phyloP scores from a whole-genome alignment of 306 rosid species.

The Rosa lucieae region DNA sequence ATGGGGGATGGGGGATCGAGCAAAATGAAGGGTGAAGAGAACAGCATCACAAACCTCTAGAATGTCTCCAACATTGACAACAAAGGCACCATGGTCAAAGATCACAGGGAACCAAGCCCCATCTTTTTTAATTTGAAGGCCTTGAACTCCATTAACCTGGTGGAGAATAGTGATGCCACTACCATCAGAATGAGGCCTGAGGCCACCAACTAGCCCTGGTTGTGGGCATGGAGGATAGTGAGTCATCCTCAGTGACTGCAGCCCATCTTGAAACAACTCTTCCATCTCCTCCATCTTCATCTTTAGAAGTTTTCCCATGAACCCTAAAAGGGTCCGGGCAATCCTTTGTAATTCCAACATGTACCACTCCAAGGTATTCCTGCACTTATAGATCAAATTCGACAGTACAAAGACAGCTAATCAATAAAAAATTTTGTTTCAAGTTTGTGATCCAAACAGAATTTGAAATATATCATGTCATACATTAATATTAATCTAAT shows the following conservation, averaged over 20 bases:
- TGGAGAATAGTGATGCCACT: slow-evolving; percentile 64
- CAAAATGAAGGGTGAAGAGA: background rate
- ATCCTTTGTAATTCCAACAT: slow-evolving; percentile 38
- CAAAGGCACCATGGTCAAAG: slow-evolving; percentile 49
- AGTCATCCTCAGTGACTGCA: slow-evolving; percentile 70
- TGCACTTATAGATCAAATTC: slow-evolving; percentile 1
- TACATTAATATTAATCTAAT: no score
- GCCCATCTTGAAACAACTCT: slow-evolving; percentile 52
- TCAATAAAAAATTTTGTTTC: background rate
- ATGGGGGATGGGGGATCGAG: no score
- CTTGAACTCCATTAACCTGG: slow-evolving; percentile 67
- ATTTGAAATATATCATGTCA: no score
- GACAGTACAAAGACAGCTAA: background rate
- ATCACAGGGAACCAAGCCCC: slow-evolving; percentile 73
- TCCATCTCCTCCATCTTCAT: slow-evolving; percentile 46
- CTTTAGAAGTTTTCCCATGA: slow-evolving; percentile 46
- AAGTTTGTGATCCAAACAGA: no score
- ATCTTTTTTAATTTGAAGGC: slow-evolving; percentile 67
- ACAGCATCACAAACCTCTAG: slow-evolving; percentile 53
- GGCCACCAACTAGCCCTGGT: slow-evolving; percentile 59
- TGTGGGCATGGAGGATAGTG: slow-evolving; percentile 76
- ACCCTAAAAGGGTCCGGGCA: slow-evolving; percentile 39
- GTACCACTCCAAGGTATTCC: slow-evolving; percentile 60
- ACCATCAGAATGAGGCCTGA: slow-evolving; percentile 72
- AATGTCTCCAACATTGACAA: slow-evolving; percentile 75